phyloP scores from a whole-genome alignment of 805 yeast species.

The Alloascoidea hylecoeti region DNA sequence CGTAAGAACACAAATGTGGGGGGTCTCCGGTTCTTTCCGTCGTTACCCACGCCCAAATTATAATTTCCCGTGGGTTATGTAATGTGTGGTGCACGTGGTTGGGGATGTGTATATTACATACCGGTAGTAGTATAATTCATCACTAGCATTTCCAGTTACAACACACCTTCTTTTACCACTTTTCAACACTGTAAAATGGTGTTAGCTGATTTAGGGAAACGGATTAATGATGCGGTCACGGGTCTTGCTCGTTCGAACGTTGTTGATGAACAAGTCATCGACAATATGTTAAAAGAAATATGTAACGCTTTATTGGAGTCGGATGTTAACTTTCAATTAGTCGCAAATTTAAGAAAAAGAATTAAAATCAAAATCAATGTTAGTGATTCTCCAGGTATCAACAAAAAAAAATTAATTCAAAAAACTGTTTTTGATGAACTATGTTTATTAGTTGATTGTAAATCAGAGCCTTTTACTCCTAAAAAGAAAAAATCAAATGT shows the following conservation, averaged over 20 bases:
- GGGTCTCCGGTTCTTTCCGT: too few relatives aligned
- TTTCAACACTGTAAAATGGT: conserved; percentile 57
- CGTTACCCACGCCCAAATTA: too few relatives aligned
- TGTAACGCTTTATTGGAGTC: conserved; percentile 83
- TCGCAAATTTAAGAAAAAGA: conserved; percentile 60
- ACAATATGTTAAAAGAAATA: conserved; percentile 69
- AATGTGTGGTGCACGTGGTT: too few relatives aligned
- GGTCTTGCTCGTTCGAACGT: conserved; percentile 41
- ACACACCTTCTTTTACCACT: too few relatives aligned
- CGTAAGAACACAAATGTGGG: too few relatives aligned
- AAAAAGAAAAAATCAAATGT: conserved; percentile 69
- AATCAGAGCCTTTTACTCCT: conserved; percentile 54
- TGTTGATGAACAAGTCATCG: conserved; percentile 44
- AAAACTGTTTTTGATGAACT: conserved; percentile 92
- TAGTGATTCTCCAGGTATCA: conserved; percentile 34
- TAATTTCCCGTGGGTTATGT: too few relatives aligned
- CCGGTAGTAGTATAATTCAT: too few relatives aligned
- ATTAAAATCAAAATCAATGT: conserved; percentile 43
- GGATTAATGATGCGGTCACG: conserved; percentile 62
- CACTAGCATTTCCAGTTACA: too few relatives aligned
- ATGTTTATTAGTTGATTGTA: conserved; percentile 69
- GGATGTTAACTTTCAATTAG: conserved; percentile 87
- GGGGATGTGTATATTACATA: too few relatives aligned
- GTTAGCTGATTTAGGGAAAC: conserved; percentile 64
- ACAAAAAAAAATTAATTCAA: conserved; percentile 71